Conservation (phyloP, 345 rosid genomes). For the Clausena lansium region DNA sequence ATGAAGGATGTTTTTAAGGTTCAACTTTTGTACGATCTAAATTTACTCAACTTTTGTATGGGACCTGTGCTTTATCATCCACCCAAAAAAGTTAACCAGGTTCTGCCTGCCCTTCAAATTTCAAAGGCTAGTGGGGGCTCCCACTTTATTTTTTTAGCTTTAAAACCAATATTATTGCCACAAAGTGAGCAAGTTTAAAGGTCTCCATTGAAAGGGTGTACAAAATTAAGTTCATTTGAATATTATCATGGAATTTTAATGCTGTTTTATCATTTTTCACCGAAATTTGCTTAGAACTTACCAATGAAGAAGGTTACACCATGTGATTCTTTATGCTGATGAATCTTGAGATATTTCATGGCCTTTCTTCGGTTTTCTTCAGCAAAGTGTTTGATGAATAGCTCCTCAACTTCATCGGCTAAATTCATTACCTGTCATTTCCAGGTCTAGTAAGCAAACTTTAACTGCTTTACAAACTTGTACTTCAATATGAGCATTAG, state of each 20-base stretch:
- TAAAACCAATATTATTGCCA: conserved; percentile 15
- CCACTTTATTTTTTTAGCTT: conserved; percentile 24
- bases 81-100: conserved; percentile 40
- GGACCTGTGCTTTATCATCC: conserved; percentile 49
- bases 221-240: conserved; percentile 4
- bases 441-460: conserved; percentile 26
- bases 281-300: conserved; percentile 34
- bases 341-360: conserved; percentile 85
- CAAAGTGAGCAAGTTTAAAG: conserved; percentile 26
- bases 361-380: conserved; percentile 84
- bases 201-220: conserved; percentile 25
- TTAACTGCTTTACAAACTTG: conserved; percentile 15
- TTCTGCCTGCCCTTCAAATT: conserved; percentile 23
- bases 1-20: conserved; percentile 12
- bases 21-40: conserved; percentile 10
- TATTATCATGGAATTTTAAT: not conserved
- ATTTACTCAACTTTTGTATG: conserved; percentile 24
- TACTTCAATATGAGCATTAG: conserved; percentile 14
- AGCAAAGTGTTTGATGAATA: conserved; percentile 79
- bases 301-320: conserved; percentile 89
- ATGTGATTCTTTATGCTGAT: conserved; percentile 81
- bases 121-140: conserved; percentile 47
- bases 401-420: conserved; percentile 85
- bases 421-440: conserved; percentile 79
- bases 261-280: not conserved